Conservation (phyloP, 1,284 basidiomycete species). For the Wallemia ichthyophaga region DNA sequence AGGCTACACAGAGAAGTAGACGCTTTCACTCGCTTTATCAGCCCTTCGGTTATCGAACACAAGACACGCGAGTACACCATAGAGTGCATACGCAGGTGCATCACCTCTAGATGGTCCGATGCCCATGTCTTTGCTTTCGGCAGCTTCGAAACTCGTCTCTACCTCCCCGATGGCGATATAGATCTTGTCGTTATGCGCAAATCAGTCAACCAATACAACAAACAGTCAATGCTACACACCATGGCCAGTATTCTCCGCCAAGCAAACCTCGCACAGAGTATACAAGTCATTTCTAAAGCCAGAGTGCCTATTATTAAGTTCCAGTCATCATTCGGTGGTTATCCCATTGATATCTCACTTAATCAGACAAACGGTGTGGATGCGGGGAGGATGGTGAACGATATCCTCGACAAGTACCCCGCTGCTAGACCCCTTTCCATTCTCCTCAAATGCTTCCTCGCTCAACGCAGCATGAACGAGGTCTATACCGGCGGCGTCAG, state of each 20-base stretch:
- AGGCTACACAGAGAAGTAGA: slow-evolving; percentile 59
- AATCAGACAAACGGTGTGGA: slow-evolving; percentile 62
- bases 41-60: slow-evolving; percentile 56
- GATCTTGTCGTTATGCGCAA: slow-evolving; percentile 23
- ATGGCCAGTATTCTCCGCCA: slow-evolving; percentile 17
- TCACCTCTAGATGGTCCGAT: slow-evolving; percentile 38
- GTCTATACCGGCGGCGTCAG: slow-evolving; percentile 85
- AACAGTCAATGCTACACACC: slow-evolving; percentile 15
- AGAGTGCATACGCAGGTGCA: slow-evolving; percentile 33
- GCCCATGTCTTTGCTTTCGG: slow-evolving; percentile 67
- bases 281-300: slow-evolving; percentile 62
- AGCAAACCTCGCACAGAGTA: slow-evolving; percentile 23
- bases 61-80: slow-evolving; percentile 51
- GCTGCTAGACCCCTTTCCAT: slow-evolving; percentile 53
- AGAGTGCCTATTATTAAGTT: slow-evolving; percentile 89
- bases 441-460: slow-evolving; percentile 66
- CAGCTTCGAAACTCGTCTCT: slow-evolving; percentile 75
- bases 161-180: slow-evolving; percentile 44
- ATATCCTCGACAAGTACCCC: slow-evolving; percentile 40
- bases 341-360: slow-evolving; percentile 67
- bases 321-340: slow-evolving; percentile 32
- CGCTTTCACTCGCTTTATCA: slow-evolving; percentile 62
- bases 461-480: slow-evolving; percentile 79
- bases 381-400: slow-evolving; percentile 50
- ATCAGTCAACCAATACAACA: slow-evolving; percentile 14